Percentiles rank a stretch among this genome's conserved stretches.
Conservation (phyloP, 306 rosid species). For the Myrica gale region DNA sequence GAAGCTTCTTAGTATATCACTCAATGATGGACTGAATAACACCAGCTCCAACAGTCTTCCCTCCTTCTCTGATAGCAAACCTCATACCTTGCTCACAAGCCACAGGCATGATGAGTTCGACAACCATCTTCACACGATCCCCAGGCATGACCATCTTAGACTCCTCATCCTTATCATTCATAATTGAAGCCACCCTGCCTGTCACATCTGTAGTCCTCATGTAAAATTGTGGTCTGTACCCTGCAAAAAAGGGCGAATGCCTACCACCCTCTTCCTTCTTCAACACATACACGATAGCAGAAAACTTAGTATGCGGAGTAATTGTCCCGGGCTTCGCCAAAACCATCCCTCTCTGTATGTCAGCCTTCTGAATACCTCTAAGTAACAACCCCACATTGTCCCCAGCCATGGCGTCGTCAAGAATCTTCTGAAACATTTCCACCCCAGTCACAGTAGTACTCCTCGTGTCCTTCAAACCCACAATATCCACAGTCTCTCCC, state of each 20-base stretch:
- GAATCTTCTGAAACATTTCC: constrained; percentile 86
- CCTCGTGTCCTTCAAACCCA: constrained; percentile 73
- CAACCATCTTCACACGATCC: constrained; percentile 79
- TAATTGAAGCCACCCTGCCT: constrained; percentile 61
- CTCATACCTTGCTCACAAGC: constrained; percentile 94
- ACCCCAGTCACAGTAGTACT: constrained; percentile 79
- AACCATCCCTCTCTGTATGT: constrained; percentile 93
- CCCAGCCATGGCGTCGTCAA: constrained; percentile 83
- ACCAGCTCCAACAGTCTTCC: constrained; percentile 92
- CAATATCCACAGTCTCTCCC: constrained; percentile 67
- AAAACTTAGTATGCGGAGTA: constrained; percentile 82
- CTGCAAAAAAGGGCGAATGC: constrained; percentile 74
- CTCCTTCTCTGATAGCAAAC: constrained; percentile 93
- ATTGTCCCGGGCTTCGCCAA: constrained; percentile 78
- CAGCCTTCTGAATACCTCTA: constrained; percentile 77
- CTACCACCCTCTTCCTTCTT: constrained; percentile 94
- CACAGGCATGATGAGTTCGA: constrained; percentile 77
- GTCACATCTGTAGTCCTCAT: constrained; percentile 95
- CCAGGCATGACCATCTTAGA: constrained; percentile 97
- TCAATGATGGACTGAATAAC: constrained; percentile 76
- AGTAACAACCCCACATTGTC: constrained; percentile 85
- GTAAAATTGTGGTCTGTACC: constrained; percentile 84
- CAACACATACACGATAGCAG: constrained; percentile 79
- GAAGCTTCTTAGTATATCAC: constrained; percentile 36
- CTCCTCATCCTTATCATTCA: constrained; percentile 89